Evolutionary conservation across 78 protist species (phyloP).

Genomic region (Speleostelium caveatum): DNA sequence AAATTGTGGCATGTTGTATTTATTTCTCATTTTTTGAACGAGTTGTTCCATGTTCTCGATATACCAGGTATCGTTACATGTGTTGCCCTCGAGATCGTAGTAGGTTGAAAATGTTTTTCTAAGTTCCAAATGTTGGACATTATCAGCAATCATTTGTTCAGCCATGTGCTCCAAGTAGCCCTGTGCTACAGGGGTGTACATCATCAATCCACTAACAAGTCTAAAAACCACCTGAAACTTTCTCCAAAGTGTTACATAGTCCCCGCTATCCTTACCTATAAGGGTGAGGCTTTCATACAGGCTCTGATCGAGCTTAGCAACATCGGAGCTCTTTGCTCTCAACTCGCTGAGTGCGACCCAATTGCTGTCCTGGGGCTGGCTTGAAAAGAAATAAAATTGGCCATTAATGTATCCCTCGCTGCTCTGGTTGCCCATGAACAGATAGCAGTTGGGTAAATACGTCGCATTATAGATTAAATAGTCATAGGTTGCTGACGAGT

Average conservation of each 20-base stretch:
- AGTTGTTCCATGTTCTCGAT: background rate
- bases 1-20: slow-evolving; percentile 29
- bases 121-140: slow-evolving; percentile 60
- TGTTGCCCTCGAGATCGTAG: slow-evolving; percentile 30
- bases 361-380: slow-evolving; percentile 5
- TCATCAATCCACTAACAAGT: slow-evolving; percentile 13
- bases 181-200: slow-evolving; percentile 6
- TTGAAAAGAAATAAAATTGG: slow-evolving; percentile 14
- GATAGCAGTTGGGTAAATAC: slow-evolving; percentile 66
- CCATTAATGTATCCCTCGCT: slow-evolving; percentile 5
- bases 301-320: slow-evolving; percentile 5
- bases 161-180: slow-evolving; percentile 52
- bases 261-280: slow-evolving; percentile 19
- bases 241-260: slow-evolving; percentile 39
- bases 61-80: slow-evolving; percentile 44
- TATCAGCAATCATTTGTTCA: slow-evolving; percentile 41
- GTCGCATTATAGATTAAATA: slow-evolving; percentile 31
- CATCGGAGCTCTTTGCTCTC: background rate
- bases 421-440: slow-evolving; percentile 4
- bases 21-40: background rate
- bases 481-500: slow-evolving; percentile 38
- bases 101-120: slow-evolving; percentile 15
- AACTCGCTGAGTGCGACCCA: background rate
- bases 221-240: slow-evolving; percentile 58
- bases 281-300: slow-evolving; percentile 5